Evolutionary conservation across 2,329 filamentous ascomycete genomes (phyloP), one percentile per base, ranked within the genome.

Genomic region (Penicillium rolfsii): DNA sequence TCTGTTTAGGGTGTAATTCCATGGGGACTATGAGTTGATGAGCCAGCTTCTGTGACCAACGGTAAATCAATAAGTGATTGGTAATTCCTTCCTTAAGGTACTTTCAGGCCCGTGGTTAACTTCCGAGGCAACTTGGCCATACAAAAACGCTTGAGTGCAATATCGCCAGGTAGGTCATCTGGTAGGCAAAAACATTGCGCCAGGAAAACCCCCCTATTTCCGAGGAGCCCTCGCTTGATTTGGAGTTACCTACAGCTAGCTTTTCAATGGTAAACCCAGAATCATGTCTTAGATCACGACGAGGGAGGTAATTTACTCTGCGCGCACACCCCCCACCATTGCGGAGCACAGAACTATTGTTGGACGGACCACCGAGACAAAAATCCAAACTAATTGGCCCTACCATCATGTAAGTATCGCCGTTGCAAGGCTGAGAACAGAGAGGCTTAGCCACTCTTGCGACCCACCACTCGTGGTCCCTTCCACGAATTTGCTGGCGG

Each of bases 381-480:
- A 5, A n/a, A 30, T 14, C 24, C 26, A 26, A 16, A 24, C 12
- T 24, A 46, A 16, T 26, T 22, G 9, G 33, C 49, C 49, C 33
- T 35, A 40, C 35, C 9, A 28, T n/a, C 33, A 40, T 24, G 38
- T 52, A 19, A 9, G 24, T 52, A 11, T 22, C 19, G 33, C 30
- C 19, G 22, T 26, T 40, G 14, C 35, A 52, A 52, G 49, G 33
- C 49, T 52, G 49, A 52, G 49, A 52, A 11, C 26, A 9, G 49
- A 52, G 49, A 52, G 22, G 49, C 49, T 52, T 11, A 22, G 49
- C 49, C 49, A 52, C 49, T 52, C 24, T 46, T 24, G 33, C 19
- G 19, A n/a, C 33, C 33, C 43, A 46, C 43, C 24, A 46, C 2
- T 28, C 43, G 8, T 28, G 24, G 43, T 46, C 16, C 7, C 43